These are phyloP conservation scores for Solanum pimpinellifolium DNA, from an alignment of 257 asterid species.

Conservation along the genomic window DNA sequence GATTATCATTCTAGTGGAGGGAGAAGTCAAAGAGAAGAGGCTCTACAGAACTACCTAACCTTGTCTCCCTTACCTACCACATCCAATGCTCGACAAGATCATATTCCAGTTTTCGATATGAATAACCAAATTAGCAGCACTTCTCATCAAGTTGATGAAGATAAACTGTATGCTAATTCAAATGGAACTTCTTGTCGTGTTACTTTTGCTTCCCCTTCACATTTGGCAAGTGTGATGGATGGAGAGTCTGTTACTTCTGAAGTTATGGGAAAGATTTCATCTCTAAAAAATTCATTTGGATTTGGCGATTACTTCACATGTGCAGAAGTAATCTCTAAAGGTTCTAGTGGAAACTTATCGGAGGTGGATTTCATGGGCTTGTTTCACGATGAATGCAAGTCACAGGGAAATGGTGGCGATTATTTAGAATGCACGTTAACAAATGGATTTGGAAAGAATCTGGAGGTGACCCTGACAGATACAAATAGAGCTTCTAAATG, in stretches of 20 bases:
- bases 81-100: conserved; percentile 9
- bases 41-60: conserved; percentile 7
- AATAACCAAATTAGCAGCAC: conserved; percentile 4
- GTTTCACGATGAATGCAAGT: conserved; percentile 17
- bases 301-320: conserved; percentile 2
- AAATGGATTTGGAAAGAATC: conserved; percentile 11
- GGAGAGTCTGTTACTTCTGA: conserved; percentile 28
- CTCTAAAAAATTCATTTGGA: conserved; percentile 8
- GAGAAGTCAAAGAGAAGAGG: conserved; percentile 8
- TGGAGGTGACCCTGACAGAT: conserved; percentile 5
- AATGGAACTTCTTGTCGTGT: conserved; percentile 5
- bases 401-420: conserved; percentile 13
- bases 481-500: conserved; percentile 1
- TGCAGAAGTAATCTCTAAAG: conserved; percentile 3
- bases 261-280: conserved; percentile 15
- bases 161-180: conserved; percentile 1
- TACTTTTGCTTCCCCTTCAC: conserved; percentile 14
- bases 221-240: neutral
- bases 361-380: conserved; percentile 30
- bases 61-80: conserved; percentile 6
- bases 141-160: neutral
- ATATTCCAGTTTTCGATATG: neutral
- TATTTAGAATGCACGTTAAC: conserved; percentile 10
- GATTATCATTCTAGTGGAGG: conserved; percentile 15
- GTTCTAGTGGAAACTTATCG: conserved; percentile 12